Conservation (phyloP, 805 yeast species). For the Yarrowia bubula region DNA sequence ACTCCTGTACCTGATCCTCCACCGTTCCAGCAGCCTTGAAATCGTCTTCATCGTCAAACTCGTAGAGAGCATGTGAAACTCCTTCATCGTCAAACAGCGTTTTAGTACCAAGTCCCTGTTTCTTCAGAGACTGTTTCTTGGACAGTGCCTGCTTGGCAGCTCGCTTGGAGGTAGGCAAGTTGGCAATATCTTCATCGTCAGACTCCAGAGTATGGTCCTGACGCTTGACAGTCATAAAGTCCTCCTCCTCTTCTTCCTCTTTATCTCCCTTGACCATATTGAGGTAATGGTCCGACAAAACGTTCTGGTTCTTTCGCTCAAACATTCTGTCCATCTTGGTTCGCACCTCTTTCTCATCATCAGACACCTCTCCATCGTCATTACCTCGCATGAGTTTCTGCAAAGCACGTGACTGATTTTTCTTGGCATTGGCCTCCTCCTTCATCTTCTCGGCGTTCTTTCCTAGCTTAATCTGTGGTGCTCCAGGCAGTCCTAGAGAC, state of each 20-base stretch:
- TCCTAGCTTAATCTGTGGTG: slow-evolving; percentile 81
- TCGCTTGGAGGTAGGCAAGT: slow-evolving; percentile 73
- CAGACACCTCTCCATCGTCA: slow-evolving; percentile 57
- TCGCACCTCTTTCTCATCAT: slow-evolving; percentile 51
- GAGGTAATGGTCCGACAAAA: slow-evolving; percentile 82
- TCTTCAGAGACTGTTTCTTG: slow-evolving; percentile 65
- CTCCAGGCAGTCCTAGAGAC: slow-evolving; percentile 91
- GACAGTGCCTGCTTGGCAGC: slow-evolving; percentile 82
- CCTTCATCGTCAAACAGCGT: slow-evolving; percentile 94
- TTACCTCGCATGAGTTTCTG: slow-evolving; percentile 56
- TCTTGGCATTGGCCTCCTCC: slow-evolving; percentile 57
- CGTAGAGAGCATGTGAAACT: slow-evolving; percentile 84
- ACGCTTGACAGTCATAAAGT: slow-evolving; percentile 78
- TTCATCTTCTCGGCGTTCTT: slow-evolving; percentile 42
- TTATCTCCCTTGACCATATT: slow-evolving; percentile 57
- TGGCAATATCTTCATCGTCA: slow-evolving; percentile 47
- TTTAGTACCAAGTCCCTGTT: slow-evolving; percentile 70
- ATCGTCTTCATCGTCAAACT: slow-evolving; percentile 84
- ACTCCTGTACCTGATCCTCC: slow-evolving; percentile 61
- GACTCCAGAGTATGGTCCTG: slow-evolving; percentile 61
- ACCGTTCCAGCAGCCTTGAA: slow-evolving; percentile 73
- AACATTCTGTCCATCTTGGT: slow-evolving; percentile 96
- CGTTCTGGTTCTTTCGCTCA: slow-evolving; percentile 89
- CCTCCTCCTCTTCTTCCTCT: slow-evolving; percentile 54
- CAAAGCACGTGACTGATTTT: slow-evolving; percentile 76